A percentile compares a stretch with the other conserved stretches of the same genome.
Conservation (phyloP, 345 rosid species). For the Microcos paniculata region DNA sequence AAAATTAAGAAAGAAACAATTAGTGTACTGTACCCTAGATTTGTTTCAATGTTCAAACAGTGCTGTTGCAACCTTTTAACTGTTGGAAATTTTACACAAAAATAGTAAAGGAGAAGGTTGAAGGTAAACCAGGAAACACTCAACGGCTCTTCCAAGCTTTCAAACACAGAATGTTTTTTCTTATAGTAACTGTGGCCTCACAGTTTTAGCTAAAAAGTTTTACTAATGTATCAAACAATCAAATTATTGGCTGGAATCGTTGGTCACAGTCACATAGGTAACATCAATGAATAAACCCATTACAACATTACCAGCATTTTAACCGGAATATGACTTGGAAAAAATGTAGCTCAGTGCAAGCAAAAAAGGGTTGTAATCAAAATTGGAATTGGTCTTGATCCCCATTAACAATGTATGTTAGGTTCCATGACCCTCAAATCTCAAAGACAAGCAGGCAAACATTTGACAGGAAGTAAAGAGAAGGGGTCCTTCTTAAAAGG, state of each 20-base stretch:
- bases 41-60: not conserved
- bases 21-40: not conserved
- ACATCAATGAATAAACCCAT: not conserved
- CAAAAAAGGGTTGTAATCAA: conserved; percentile 10
- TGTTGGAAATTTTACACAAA: not conserved
- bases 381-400: conserved; percentile 12
- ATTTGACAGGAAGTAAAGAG: conserved; percentile 10
- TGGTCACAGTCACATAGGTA: not conserved
- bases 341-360: not conserved
- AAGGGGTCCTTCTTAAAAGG: conserved; percentile 20
- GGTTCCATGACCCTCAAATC: conserved; percentile 20
- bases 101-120: not conserved
- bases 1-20: not conserved
- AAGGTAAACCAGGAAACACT: not conserved
- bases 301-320: not conserved
- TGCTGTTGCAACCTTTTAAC: not conserved
- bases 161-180: not conserved
- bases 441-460: conserved; percentile 15
- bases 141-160: not conserved
- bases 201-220: not conserved
- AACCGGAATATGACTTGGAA: not conserved
- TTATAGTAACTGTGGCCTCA: not conserved
- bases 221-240: not conserved
- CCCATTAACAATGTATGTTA: conserved; percentile 9
- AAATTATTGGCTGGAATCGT: not conserved